Base-by-base conservation (phyloP, 345 rosid species). In the Salix purpurea region DNA sequence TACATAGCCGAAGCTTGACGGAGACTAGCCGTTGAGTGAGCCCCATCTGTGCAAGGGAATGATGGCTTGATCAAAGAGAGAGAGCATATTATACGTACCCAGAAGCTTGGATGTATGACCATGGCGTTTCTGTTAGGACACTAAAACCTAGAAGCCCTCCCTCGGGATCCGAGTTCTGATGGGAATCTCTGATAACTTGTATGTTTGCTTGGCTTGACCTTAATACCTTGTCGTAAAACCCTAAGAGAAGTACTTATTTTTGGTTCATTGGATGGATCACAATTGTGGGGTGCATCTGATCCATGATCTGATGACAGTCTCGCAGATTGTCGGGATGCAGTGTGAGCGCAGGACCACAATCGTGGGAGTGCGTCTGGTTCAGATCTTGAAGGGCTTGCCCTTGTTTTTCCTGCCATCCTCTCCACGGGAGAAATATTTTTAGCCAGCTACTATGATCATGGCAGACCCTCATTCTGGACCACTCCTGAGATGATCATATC, bases 111-210 rank as follows among this genome's bases (percentile, higher is more conserved):
- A 12, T 36, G 46, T 30, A 68, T 67, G 73, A 46, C 50, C 50
- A 39, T 44, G 15, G 6, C 28, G 14, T 26, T 69, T 62, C 73
- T 62, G 66, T 52, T 24, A 39, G 42, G 65, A 23, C 67, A 36
- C 66, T n/a, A 77, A 37, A 64, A 75, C 16, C 21, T 24, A 21
- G 2, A 56, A 60, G 15, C 50, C 46, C n/a, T 71, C 14, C 30
- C 70, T 81, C 19, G 86, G 86, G 86, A 84, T 78, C 81, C 39
- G 82, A 50, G 67, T 76, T 46, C 62, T 67, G 74, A 58, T 39
- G 52, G 30, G 42, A 65, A 52, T 83, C 77, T 48, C 69, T 72
- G 74, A 50, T 21, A 32, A 69, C 79, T 23, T 76, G 67, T 71
- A 19, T 18, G 30, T 21, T 32, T 69, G 36, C 39, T 42, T 67